Evolutionary conservation across 306 rosid species (phyloP).

Genomic region (Ochetophila trinervis): DNA sequence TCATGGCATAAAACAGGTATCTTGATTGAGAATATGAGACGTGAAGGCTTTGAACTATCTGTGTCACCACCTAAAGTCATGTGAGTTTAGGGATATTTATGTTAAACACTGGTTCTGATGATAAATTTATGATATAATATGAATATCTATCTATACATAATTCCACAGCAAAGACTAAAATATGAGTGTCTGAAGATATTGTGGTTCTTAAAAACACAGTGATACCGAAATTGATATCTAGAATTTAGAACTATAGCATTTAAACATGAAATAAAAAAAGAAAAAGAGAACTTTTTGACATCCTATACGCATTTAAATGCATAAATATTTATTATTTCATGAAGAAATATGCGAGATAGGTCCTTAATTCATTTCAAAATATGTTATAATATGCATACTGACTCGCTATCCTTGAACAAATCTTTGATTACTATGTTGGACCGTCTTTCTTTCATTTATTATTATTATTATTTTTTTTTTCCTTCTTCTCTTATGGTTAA

Average conservation of each 20-base stretch:
- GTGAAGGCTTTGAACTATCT: conserved; percentile 94
- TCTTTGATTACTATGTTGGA: not conserved
- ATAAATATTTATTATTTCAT: not conserved
- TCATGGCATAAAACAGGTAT: conserved; percentile 61
- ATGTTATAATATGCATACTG: not conserved
- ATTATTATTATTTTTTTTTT: not conserved
- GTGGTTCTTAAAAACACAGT: not conserved
- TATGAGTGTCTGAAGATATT: not conserved
- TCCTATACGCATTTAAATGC: not conserved
- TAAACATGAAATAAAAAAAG: too few relatives aligned
- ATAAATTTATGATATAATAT: conserved; percentile 10
- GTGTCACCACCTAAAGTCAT: conserved; percentile 98
- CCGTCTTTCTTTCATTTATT: not conserved
- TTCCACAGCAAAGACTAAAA: not conserved
- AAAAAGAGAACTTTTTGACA: too few relatives aligned
- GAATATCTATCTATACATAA: not conserved
- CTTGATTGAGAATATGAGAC: conserved; percentile 97
- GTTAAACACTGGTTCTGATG: conserved; percentile 2
- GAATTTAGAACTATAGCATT: too few relatives aligned
- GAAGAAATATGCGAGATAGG: not conserved
- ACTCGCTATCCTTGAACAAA: not conserved
- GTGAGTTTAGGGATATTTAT: conserved; percentile 53
- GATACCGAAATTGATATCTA: not conserved
- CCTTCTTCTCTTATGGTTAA: not conserved
- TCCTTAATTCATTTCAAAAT: not conserved